phyloP scores from a whole-genome alignment of 148 eudicot genomes.

The Vaccinium myrtillus region DNA sequence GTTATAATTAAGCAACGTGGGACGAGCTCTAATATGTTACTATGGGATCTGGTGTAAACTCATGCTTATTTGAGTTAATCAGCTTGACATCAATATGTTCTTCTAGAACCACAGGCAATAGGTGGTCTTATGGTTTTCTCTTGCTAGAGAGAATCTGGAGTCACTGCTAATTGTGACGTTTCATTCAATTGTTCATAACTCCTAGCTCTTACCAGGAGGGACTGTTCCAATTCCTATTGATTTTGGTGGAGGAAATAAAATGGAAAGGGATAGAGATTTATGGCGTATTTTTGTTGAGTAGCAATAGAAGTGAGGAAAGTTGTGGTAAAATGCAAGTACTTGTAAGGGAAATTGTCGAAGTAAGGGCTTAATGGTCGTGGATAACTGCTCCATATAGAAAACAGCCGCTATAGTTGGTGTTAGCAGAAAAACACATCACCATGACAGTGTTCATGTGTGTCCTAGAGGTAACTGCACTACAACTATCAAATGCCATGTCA shows the following conservation, averaged over 20 bases:
- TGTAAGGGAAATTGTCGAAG: background rate
- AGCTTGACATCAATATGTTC: background rate
- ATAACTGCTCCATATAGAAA: background rate
- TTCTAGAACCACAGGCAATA: background rate
- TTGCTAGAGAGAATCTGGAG: background rate
- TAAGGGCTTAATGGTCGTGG: background rate
- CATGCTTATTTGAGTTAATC: background rate
- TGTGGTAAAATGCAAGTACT: background rate
- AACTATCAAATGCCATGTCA: background rate
- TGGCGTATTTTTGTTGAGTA: background rate
- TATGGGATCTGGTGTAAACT: background rate
- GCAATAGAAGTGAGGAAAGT: background rate
- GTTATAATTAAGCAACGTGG: too few relatives aligned
- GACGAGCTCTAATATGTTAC: background rate
- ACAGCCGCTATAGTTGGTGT: too few relatives aligned
- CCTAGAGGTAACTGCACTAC: background rate
- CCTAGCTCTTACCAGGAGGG: background rate
- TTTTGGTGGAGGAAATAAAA: background rate
- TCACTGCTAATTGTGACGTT: background rate
- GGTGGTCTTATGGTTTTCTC: background rate
- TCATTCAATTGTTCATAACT: background rate
- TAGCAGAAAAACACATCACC: too few relatives aligned
- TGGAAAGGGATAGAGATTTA: background rate
- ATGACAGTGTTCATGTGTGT: too few relatives aligned
- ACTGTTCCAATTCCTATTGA: background rate